Percentiles rank a stretch among this genome's conserved stretches.
phyloP scores from a whole-genome alignment of 1,284 basidiomycete genomes.

The Apiotrichum gracile region DNA sequence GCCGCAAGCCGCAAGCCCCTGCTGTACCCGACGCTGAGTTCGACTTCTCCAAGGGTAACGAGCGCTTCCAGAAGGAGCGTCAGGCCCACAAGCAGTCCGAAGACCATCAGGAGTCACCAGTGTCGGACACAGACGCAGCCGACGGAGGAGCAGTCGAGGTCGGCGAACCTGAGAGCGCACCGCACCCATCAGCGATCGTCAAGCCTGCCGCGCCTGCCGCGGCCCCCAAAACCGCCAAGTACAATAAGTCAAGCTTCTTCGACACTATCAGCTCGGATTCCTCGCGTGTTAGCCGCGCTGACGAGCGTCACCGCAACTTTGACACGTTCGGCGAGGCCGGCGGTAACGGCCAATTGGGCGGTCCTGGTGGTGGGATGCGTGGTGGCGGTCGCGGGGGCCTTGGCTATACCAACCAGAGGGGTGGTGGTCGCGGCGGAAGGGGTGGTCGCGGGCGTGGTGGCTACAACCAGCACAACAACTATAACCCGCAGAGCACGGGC shows the following conservation, averaged over 20 bases:
- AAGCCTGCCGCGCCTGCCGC: not conserved
- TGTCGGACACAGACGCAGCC: not conserved
- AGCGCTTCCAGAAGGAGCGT: slow-evolving; percentile 35
- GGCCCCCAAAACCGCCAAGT: slow-evolving; percentile 13
- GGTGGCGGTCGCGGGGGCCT: slow-evolving; percentile 12
- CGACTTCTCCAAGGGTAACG: slow-evolving; percentile 37
- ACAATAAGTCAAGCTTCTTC: slow-evolving; percentile 42
- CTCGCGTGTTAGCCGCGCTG: slow-evolving; percentile 30
- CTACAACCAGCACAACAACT: not conserved
- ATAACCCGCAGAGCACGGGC: not conserved
- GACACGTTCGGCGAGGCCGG: slow-evolving; percentile 45
- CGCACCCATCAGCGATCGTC: slow-evolving; percentile 29
- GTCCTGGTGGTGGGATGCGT: slow-evolving; percentile 2
- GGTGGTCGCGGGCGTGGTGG: slow-evolving; percentile 13
- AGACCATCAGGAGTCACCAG: not conserved
- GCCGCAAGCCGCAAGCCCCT: slow-evolving; percentile 19
- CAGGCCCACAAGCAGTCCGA: slow-evolving; percentile 19
- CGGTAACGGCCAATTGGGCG: slow-evolving; percentile 3
- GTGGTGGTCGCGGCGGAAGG: slow-evolving; percentile 10
- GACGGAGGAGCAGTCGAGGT: slow-evolving; percentile 9
- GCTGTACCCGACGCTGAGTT: slow-evolving; percentile 42
- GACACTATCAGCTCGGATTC: slow-evolving; percentile 33
- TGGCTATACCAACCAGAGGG: slow-evolving; percentile 1
- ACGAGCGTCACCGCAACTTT: slow-evolving; percentile 40
- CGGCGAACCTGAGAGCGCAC: slow-evolving; percentile 24